phyloP scores from a whole-genome alignment of 192 early-diverging fungal species.

The Martensiomyces pterosporus region DNA sequence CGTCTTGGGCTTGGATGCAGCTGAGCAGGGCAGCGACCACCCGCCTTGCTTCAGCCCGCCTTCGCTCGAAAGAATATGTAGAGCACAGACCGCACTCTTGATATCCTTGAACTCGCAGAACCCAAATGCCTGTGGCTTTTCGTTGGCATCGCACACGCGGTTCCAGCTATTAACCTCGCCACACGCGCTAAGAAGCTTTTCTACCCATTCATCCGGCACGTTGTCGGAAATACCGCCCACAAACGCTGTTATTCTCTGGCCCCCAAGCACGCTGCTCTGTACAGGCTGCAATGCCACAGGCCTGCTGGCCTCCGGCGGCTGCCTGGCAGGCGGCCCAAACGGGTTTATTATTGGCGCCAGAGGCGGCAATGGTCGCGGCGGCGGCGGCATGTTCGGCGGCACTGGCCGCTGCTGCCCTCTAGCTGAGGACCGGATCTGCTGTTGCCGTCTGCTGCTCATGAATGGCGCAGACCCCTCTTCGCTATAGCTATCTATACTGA shows the following conservation, averaged over 20 bases:
- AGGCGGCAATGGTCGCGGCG: background rate
- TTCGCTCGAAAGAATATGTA: slow-evolving; percentile 17
- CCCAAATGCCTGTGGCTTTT: slow-evolving; percentile 33
- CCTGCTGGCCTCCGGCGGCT: background rate
- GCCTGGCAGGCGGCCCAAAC: slow-evolving; percentile 15
- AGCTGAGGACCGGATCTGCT: background rate
- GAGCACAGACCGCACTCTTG: slow-evolving; percentile 12
- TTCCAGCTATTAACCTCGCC: slow-evolving; percentile 28
- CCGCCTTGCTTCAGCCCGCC: slow-evolving; percentile 1
- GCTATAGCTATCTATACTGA: background rate
- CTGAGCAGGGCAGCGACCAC: slow-evolving; percentile 1
- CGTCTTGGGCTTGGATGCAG: background rate
- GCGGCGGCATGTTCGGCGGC: background rate
- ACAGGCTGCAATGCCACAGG: background rate
- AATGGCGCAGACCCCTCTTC: background rate
- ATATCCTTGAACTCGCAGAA: slow-evolving; percentile 38
- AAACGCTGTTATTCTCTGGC: slow-evolving; percentile 15
- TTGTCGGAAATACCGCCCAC: slow-evolving; percentile 16
- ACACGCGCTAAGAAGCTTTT: slow-evolving; percentile 23
- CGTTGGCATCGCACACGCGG: slow-evolving; percentile 20
- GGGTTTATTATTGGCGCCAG: slow-evolving; percentile 23
- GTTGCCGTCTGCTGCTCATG: background rate
- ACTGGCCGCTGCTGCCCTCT: background rate
- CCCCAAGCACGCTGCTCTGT: background rate
- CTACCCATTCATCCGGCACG: slow-evolving; percentile 26